Evolutionary conservation across 345 rosid species (phyloP).

Genomic region (Crucihimalaya himalaica): DNA sequence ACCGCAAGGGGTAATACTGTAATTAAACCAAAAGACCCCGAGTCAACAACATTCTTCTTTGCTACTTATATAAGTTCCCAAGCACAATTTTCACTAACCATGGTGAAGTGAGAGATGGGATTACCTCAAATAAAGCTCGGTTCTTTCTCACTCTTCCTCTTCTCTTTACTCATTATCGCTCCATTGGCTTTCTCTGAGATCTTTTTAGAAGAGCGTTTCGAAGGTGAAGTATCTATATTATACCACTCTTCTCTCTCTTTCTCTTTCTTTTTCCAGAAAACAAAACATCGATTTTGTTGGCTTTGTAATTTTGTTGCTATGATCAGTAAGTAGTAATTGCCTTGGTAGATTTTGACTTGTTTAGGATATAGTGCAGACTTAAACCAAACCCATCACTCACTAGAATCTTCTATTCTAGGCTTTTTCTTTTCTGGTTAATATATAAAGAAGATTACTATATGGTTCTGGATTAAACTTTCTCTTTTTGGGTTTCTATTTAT

Average conservation of each 20-base stretch:
- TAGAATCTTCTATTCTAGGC: conserved; percentile 10
- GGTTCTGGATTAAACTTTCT: conserved; percentile 6
- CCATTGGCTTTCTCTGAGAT: conserved; percentile 49
- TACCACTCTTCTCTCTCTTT: not conserved
- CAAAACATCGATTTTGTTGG: not conserved
- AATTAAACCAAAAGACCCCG: conserved; percentile 15
- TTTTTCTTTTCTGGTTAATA: conserved; percentile 20
- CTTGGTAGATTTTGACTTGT: conserved; percentile 5
- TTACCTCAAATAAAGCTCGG: conserved; percentile 8
- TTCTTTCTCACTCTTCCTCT: conserved; percentile 17
- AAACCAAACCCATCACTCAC: conserved; percentile 8
- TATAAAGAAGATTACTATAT: not conserved
- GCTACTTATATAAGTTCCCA: not conserved
- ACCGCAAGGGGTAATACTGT: conserved; percentile 19
- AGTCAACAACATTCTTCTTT: conserved; percentile 21
- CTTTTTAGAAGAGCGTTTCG: conserved; percentile 57
- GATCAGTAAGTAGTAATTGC: not conserved
- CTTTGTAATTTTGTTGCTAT: conserved; percentile 4
- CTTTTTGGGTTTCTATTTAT: not conserved
- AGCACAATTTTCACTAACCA: not conserved
- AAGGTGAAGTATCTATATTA: conserved; percentile 40
- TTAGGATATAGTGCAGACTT: conserved; percentile 3
- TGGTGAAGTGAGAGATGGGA: conserved; percentile 28
- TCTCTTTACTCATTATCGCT: conserved; percentile 30
- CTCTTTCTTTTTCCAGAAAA: not conserved